Conservation (phyloP, 192 early-diverging fungal species). For the Borealophlyctis nickersoniae region DNA sequence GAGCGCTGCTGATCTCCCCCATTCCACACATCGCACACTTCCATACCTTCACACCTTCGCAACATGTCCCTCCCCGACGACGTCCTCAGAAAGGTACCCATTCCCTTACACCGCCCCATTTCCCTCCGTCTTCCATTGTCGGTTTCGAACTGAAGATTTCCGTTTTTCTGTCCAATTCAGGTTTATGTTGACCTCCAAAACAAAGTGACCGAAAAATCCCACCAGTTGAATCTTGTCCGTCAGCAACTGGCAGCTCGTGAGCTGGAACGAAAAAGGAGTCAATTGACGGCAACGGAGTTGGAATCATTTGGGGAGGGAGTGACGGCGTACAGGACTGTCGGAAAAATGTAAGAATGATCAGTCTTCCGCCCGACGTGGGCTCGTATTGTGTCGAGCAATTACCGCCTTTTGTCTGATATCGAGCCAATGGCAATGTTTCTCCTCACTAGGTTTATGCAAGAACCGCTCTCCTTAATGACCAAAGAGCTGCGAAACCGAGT, state of each 20-base stretch:
- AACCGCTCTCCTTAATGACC: constrained; percentile 43
- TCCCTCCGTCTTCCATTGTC: no score
- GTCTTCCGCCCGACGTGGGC: neutral
- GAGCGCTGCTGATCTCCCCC: no score
- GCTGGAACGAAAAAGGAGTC: constrained; percentile 63
- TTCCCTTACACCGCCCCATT: no score
- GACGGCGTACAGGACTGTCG: constrained; percentile 68
- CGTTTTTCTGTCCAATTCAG: no score
- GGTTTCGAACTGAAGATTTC: no score
- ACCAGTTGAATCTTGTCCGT: constrained; percentile 58
- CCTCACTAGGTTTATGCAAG: constrained; percentile 52
- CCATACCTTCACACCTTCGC: no score
- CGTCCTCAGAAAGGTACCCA: no score
- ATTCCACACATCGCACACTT: no score
- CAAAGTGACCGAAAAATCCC: constrained; percentile 56
- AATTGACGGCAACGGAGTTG: constrained; percentile 69
- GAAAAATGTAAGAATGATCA: constrained; percentile 59
- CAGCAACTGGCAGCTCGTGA: constrained; percentile 63
- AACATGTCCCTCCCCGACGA: no score
- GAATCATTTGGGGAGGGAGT: constrained; percentile 45
- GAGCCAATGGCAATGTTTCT: neutral
- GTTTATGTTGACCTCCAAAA: constrained; percentile 59
- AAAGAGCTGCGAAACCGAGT: constrained; percentile 36
- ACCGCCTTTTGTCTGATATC: no score
- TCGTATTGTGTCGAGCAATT: neutral